phyloP scores from a whole-genome alignment of 2,329 filamentous ascomycete genomes.

The Arachnopeziza araneosa region DNA sequence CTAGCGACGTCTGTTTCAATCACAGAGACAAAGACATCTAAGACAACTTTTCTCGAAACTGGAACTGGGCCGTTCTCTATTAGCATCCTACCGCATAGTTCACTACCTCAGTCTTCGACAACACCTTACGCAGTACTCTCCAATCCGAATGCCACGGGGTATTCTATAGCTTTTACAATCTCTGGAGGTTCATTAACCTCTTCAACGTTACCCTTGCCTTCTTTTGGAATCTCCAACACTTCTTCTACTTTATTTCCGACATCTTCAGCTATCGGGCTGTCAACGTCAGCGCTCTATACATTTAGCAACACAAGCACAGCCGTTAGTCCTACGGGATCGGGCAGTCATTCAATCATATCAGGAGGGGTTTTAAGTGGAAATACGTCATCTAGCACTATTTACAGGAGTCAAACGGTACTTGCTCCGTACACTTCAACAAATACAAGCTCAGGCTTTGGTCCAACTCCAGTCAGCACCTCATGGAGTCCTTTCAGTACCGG shows the following conservation, averaged over 20 bases:
- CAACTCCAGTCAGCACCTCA: background rate
- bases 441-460: background rate
- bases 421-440: background rate
- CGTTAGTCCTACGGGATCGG: no score
- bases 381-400: background rate
- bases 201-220: background rate
- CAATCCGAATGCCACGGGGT: background rate
- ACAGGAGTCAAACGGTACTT: background rate
- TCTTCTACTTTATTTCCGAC: background rate
- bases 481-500: no score
- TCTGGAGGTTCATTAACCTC: background rate
- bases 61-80: background rate
- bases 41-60: background rate
- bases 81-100: background rate
- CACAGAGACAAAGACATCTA: background rate
- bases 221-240: background rate
- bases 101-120: background rate
- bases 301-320: no score
- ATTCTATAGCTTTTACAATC: background rate
- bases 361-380: background rate
- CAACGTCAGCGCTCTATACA: no score
- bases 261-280: background rate
- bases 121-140: background rate
- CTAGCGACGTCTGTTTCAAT: no score
- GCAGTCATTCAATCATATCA: no score